Evolutionary conservation across 768 basidiomycete genomes (phyloP).

Genomic region (Boletus edulis): DNA sequence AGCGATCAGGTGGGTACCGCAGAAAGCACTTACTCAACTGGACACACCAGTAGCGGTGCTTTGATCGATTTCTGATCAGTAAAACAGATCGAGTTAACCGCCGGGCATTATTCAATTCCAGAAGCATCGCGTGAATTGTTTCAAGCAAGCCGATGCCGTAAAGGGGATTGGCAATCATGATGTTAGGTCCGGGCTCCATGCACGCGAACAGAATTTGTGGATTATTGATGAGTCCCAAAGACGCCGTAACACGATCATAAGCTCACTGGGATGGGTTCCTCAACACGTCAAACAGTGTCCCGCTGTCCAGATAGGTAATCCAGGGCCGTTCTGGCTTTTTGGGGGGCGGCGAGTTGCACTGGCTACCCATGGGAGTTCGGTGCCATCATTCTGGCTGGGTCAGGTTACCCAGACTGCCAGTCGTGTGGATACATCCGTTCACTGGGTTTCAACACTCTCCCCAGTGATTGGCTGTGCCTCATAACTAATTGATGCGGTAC

Average conservation of each 20-base stretch:
- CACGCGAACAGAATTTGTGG: slow-evolving; percentile 8
- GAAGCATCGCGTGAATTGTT: slow-evolving; percentile 25
- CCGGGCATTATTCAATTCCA: slow-evolving; percentile 33
- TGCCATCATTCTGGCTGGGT: slow-evolving; percentile 4
- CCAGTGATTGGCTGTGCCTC: slow-evolving; percentile 27
- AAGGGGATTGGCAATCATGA: slow-evolving; percentile 33
- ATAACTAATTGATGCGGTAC: slow-evolving; percentile 26
- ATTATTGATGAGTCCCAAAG: slow-evolving; percentile 13
- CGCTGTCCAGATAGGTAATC: slow-evolving; percentile 2
- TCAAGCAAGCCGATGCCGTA: slow-evolving; percentile 30
- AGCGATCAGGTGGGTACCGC: slow-evolving; percentile 29
- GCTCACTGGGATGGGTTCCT: slow-evolving; percentile 14
- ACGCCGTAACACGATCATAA: slow-evolving; percentile 16
- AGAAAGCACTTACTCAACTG: slow-evolving; percentile 31
- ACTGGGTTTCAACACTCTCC: slow-evolving; percentile 29
- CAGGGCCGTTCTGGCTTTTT: slow-evolving; percentile 4
- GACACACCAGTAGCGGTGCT: slow-evolving; percentile 23
- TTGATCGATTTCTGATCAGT: slow-evolving; percentile 32
- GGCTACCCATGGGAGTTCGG: slow-evolving; percentile 12
- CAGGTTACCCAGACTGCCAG: slow-evolving; percentile 10
- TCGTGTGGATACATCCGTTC: slow-evolving; percentile 17
- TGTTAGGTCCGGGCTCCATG: slow-evolving; percentile 12
- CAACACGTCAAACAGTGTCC: slow-evolving; percentile 14
- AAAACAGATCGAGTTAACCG: slow-evolving; percentile 25
- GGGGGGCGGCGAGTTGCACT: slow-evolving; percentile 7